These are phyloP conservation scores for Phytophthora tubulina DNA, from an alignment of 352 stramenopile species.

Conservation along the genomic window DNA sequence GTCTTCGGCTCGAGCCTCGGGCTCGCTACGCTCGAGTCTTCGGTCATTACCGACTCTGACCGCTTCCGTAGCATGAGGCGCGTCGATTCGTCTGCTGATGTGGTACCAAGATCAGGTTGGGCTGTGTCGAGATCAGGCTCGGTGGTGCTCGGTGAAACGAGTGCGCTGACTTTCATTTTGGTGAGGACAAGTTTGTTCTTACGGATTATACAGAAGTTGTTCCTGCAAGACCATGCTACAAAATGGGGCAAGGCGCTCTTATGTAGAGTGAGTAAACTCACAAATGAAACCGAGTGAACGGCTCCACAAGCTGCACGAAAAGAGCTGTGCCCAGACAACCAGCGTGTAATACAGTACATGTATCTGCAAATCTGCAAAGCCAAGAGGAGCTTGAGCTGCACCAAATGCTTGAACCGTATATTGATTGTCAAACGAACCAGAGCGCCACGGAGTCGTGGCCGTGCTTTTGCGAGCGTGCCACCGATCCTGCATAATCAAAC, in stretches of 20 bases:
- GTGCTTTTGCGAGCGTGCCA: not conserved
- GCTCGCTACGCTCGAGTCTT: conserved; percentile 13
- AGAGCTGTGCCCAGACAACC: not conserved
- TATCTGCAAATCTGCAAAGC: conserved; percentile 25
- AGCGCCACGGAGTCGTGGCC: not conserved
- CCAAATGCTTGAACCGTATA: conserved; percentile 16
- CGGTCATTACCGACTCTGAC: conserved; percentile 16
- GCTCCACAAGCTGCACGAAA: not conserved
- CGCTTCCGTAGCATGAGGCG: conserved; percentile 20
- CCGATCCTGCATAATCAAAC: conserved; percentile 23
- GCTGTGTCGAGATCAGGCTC: conserved; percentile 15
- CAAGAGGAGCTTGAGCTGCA: conserved; percentile 12
- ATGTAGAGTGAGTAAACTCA: conserved; percentile 13
- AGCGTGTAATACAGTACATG: not conserved
- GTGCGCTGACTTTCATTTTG: conserved; percentile 23
- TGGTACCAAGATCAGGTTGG: conserved; percentile 13
- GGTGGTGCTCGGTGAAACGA: conserved; percentile 15
- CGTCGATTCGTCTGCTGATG: conserved; percentile 19
- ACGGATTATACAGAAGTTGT: not conserved
- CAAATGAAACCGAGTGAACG: conserved; percentile 2
- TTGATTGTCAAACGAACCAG: conserved; percentile 14
- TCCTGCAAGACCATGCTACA: not conserved
- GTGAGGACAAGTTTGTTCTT: not conserved
- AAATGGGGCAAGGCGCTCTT: not conserved
- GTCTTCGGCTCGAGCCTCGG: conserved; percentile 21